These are phyloP conservation scores for Ophiostoma populinum DNA, from an alignment of 2,329 filamentous ascomycete species.

Conservation along the genomic window DNA sequence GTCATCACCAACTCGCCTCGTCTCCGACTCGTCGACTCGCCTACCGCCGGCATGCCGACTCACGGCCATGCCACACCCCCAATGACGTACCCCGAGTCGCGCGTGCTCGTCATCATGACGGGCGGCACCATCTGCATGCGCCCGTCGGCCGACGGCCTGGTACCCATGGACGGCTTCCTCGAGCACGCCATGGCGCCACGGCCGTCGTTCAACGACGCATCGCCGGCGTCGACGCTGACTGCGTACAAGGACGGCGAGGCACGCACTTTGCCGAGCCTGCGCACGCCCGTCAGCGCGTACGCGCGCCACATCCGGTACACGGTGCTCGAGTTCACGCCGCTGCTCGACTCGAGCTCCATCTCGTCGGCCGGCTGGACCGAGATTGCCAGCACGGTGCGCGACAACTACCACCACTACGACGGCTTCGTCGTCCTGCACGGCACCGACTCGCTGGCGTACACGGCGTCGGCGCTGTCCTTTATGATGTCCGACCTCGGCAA, in stretches of 20 bases:
- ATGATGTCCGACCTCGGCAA: constrained; percentile 87
- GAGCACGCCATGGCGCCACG: constrained; percentile 66
- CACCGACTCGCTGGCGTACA: constrained; percentile 80
- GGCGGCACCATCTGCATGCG: constrained; percentile 87
- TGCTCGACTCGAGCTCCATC: constrained; percentile 83
- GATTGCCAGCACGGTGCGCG: constrained; percentile 61
- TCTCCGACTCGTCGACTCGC: background rate
- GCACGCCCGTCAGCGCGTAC: constrained; percentile 68
- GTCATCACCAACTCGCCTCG: background rate
- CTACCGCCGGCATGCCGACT: constrained; percentile 1
- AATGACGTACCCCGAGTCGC: constrained; percentile 44
- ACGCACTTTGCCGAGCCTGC: constrained; percentile 45
- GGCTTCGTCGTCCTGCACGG: constrained; percentile 84
- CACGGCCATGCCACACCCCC: background rate
- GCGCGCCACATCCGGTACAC: constrained; percentile 67
- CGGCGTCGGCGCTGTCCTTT: constrained; percentile 77
- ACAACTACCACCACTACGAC: constrained; percentile 79
- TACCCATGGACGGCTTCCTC: constrained; percentile 67
- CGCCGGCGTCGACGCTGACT: constrained; percentile 29
- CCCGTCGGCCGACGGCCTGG: constrained; percentile 58
- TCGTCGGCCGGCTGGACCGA: constrained; percentile 72
- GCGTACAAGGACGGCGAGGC: constrained; percentile 32
- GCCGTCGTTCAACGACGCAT: constrained; percentile 71
- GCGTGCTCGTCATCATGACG: constrained; percentile 80
- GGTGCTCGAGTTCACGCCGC: constrained; percentile 65